Base-by-base conservation (phyloP, 176 grass and related monocot genomes). In the Ampelocalamus luodianensis region DNA sequence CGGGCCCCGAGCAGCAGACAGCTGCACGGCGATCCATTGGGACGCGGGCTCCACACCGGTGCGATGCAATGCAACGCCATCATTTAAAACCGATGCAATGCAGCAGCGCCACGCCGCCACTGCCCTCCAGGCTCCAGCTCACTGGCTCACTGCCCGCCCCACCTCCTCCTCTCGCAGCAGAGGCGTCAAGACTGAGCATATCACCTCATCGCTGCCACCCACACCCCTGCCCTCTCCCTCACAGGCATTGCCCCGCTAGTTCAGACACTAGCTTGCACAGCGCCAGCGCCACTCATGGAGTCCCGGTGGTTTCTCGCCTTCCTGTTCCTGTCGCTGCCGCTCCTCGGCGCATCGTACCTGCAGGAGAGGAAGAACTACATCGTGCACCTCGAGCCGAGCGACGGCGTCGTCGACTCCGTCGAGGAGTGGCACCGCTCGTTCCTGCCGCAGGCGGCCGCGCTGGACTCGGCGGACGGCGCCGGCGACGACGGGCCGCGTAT, bases 361-460 rank as follows among this genome's bases (percentile, higher is more conserved):
- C 85, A 80, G 20, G 91, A 86, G 78, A 86, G 85, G 43, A 90
- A 92, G 77, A 97, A 89, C 76, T 97, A 97, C 83, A 76, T 97
- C 79, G 86, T 97, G 27, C 94, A 97, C 85, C 90, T 94, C 51
- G 44, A 62, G 20, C 88, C 72, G 22, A 78, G 82, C 26, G 40
- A 6, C 50, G 11, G 7, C n/a, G 59, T 51, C 69, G 56, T 32
- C 32, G 87, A 72, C 10, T 73, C 58, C 13, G n/a, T 88, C 22
- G 79, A 90, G 66, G 73, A 75, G 23, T 92, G 92, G 76, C 94
- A 97, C 88, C 89, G 80, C 76, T 97, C 94, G 27, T 94, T 97
- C 90, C 85, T 97, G 11, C 73, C 88, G 36, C 60, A 82, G 56
- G 80, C 8, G 15, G 72, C 74, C 12, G 5, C 71, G 22, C 48